Conservation (phyloP, 805 yeast genomes). For the Starmerella scarabaei region DNA sequence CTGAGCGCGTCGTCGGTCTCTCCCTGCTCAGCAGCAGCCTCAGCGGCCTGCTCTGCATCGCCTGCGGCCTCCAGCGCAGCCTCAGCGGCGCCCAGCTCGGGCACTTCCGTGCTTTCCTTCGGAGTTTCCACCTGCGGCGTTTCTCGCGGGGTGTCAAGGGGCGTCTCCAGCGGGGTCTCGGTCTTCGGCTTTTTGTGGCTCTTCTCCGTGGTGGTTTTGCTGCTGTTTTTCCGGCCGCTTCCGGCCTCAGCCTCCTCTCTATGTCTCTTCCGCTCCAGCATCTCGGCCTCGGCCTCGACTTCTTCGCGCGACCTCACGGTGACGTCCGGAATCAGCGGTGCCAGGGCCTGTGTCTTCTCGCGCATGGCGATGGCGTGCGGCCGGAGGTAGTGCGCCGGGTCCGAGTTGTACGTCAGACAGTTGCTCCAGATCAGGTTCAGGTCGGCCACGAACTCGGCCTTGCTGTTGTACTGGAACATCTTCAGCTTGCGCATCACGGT, state of each 20-base stretch:
- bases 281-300: conserved; percentile 31
- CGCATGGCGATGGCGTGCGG: conserved; percentile 95
- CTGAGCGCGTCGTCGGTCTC: not conserved
- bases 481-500: conserved; percentile 87
- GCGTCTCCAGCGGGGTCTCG: not conserved
- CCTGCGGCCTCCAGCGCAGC: not conserved
- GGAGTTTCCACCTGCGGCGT: not conserved
- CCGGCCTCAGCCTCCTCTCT: conserved; percentile 1
- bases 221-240: conserved; percentile 14
- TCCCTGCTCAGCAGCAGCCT: not conserved
- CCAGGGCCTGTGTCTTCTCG: conserved; percentile 60
- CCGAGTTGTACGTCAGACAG: conserved; percentile 84
- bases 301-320: conserved; percentile 43
- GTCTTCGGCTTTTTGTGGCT: not conserved
- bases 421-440: conserved; percentile 90
- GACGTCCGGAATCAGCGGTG: conserved; percentile 84
- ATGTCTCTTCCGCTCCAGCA: conserved; percentile 8
- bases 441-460: conserved; percentile 87
- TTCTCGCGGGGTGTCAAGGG: not conserved
- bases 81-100: not conserved
- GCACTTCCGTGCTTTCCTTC: not conserved
- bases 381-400: conserved; percentile 81
- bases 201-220: conserved; percentile 2
- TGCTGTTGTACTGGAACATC: conserved; percentile 65
- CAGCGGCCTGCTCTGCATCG: not conserved